phyloP scores from a whole-genome alignment of 2,329 filamentous ascomycete genomes.

The Scedosporium aurantiacum region DNA sequence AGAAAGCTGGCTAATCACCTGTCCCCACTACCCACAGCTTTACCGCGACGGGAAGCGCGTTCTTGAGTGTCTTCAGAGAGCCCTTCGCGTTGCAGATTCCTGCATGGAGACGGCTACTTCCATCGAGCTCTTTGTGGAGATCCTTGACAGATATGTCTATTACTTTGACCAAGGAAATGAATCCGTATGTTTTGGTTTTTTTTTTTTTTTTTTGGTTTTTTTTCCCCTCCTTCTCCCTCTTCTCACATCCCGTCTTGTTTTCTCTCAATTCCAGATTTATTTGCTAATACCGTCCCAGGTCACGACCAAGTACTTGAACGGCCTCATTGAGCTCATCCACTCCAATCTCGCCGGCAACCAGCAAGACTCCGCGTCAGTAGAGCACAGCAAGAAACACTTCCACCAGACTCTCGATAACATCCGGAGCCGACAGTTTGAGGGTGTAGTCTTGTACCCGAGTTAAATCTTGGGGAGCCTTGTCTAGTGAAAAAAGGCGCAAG shows the following conservation, averaged over 20 bases:
- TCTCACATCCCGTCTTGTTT: not conserved
- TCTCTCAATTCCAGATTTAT: too few relatives aligned
- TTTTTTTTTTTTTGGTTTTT: not conserved
- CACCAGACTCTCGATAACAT: slow-evolving; percentile 93
- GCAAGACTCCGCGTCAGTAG: slow-evolving; percentile 68
- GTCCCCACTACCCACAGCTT: slow-evolving; percentile 42
- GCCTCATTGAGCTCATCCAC: slow-evolving; percentile 94
- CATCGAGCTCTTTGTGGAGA: slow-evolving; percentile 96
- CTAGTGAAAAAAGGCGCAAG: too few relatives aligned
- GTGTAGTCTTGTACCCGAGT: slow-evolving; percentile 61
- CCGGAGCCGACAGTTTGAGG: slow-evolving; percentile 80
- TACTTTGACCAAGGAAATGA: slow-evolving; percentile 99
- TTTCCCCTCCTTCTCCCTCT: not conserved
- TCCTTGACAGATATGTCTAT: slow-evolving; percentile 95
- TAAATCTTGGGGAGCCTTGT: slow-evolving; percentile 9
- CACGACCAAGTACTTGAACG: slow-evolving; percentile 95
- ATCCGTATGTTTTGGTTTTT: slow-evolving; percentile 44
- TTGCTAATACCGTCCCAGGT: slow-evolving; percentile 33
- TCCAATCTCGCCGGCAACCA: slow-evolving; percentile 84
- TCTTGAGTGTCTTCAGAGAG: slow-evolving; percentile 88
- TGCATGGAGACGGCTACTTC: slow-evolving; percentile 98
- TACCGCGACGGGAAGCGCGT: slow-evolving; percentile 97
- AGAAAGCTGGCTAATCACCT: slow-evolving; percentile 12
- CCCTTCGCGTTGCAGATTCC: slow-evolving; percentile 88
- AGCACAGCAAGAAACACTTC: slow-evolving; percentile 89